A percentile compares a stretch with the other conserved stretches of the same genome.
phyloP scores from a whole-genome alignment of 495 filamentous ascomycete genomes.

The Penicillium bovifimosum region DNA sequence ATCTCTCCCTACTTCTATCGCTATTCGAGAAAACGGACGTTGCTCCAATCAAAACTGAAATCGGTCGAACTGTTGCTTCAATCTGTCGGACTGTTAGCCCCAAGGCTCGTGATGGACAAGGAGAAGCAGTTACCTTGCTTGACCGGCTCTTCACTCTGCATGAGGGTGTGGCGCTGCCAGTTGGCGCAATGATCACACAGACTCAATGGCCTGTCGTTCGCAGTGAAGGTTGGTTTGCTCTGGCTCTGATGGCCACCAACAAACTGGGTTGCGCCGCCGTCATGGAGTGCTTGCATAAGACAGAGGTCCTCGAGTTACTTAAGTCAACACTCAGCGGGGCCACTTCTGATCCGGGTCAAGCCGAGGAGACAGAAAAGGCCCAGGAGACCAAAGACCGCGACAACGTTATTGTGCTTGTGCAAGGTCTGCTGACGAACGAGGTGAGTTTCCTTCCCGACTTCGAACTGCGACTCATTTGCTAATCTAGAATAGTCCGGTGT shows the following conservation, averaged over 20 bases:
- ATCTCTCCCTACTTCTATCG: constrained; percentile 54
- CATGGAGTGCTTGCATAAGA: constrained; percentile 42
- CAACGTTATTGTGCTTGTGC: constrained; percentile 58
- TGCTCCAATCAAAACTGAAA: constrained; percentile 64
- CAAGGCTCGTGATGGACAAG: constrained; percentile 27
- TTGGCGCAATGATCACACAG: constrained; percentile 61
- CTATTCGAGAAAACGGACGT: constrained; percentile 56
- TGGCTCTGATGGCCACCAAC: constrained; percentile 61
- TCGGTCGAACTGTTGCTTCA: constrained; percentile 59
- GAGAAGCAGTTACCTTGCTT: constrained; percentile 24
- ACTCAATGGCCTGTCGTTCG: constrained; percentile 63
- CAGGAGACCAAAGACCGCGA: constrained; percentile 50
- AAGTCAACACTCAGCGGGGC: constrained; percentile 46
- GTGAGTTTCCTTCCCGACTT: constrained; percentile 24
- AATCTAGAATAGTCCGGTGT: constrained; percentile 23
- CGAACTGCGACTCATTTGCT: constrained; percentile 7
- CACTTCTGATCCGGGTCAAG: constrained; percentile 7
- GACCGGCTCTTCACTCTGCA: constrained; percentile 49
- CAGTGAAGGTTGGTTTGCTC: constrained; percentile 67
- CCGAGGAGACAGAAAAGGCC: constrained; percentile 17
- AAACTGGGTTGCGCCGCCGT: constrained; percentile 48
- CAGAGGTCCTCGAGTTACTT: constrained; percentile 42
- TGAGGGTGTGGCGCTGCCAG: constrained; percentile 43
- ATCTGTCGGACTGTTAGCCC: constrained; percentile 56
- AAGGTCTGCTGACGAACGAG: constrained; percentile 51